Evolutionary conservation across 2,329 filamentous ascomycete genomes (phyloP), one percentile per base, ranked within the genome.

Genomic region (Colletotrichum scovillei): DNA sequence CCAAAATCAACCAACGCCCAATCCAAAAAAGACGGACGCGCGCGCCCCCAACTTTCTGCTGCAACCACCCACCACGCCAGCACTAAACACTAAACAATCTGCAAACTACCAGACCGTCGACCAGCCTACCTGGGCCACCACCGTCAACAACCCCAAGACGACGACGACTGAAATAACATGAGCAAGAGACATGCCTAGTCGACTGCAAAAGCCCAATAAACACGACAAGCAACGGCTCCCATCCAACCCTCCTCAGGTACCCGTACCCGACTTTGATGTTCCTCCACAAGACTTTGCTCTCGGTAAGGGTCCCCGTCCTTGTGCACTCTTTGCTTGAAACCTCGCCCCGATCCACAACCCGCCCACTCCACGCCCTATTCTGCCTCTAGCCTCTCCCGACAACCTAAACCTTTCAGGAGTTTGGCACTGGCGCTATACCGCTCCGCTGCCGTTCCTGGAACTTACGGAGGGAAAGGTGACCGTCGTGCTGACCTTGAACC

Each of bases 181-280:
- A 69, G 67, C 72, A 72, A 76, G 66, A 76, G 78, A 79, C 69
- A 80, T 81, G 80, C 79, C 75, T 77, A 81, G 79, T 77, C 77
- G 77, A 71, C 67, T 81, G 42, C 78, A 80, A 57, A 66, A 73
- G 35, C 35, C 49, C 53, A 69, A 70, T 49, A 80, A 79, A 52
- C 76, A 83, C 42, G 77, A 79, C 60, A 81, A 79, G 64, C 81
- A 79, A 68, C 63, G 52, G 49, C 42, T 67, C n/a, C 68, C 62
- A 42, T 72, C 68, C 4, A 56, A 63, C 35, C 68, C 57, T 58
- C 57, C 52, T 5, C 58, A 67, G 28, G 63, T 72, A n/a, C 68
- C 72, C 22, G 78, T 72, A n/a, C 72, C 72, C 28, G 78, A 79
- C 58, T 82, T 84, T 75, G 72, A 79, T 63, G 82, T 82, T 67